Base-by-base conservation (phyloP, 768 basidiomycete genomes). In the Tylopilus subfusipes region DNA sequence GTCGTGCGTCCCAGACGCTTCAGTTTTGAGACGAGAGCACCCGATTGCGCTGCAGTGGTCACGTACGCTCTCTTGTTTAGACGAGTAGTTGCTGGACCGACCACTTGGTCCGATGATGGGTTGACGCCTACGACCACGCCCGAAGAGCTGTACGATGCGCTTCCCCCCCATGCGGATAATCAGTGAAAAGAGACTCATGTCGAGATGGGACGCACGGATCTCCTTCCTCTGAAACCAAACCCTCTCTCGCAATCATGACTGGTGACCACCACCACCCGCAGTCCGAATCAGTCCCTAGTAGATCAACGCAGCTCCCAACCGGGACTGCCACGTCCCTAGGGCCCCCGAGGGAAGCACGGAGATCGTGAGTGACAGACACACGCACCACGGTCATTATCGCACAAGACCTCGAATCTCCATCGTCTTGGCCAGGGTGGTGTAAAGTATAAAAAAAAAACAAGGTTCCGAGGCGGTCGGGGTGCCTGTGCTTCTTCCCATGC, bases 381-480 rank as follows among this genome's bases (percentile, higher is more conserved):
- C 38, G n/a, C 9, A 11, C 38, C 38, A 19, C 16, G 38, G n/a
- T 13, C 19, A 38, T 38, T 38, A 38, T 38, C n/a, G 38, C 38
- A 19, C n/a, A n/a, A 19, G 38, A 4, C 18, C 1, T 19, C 38
- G 12, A 5, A 38, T 27, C 25, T 27, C 25, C 25, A 14, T 8
- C 52, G 2, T 24, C 22, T 22, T 42, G 40, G 39, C 19, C 9
- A 19, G 10, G 24, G 22, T 22, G 44, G 42, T 25, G 42, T 25
- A 38, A 55, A 14, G 13, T 29, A 21, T n/a, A 30, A 45, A 59
- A 67, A 22, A 30, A 45, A 59, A 67, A 61, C 65, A 68, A 69
- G 67, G 65, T 67, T 67, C 65, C 67, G 65, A 51, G 48, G 42
- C 40, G 14, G 46, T 56, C 65, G 65, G 61, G 39, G 62, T 66